Percentiles rank a stretch among this genome's conserved stretches.
Conservation (phyloP, 2,329 filamentous ascomycete genomes). For the Xylariaceae sp. region DNA sequence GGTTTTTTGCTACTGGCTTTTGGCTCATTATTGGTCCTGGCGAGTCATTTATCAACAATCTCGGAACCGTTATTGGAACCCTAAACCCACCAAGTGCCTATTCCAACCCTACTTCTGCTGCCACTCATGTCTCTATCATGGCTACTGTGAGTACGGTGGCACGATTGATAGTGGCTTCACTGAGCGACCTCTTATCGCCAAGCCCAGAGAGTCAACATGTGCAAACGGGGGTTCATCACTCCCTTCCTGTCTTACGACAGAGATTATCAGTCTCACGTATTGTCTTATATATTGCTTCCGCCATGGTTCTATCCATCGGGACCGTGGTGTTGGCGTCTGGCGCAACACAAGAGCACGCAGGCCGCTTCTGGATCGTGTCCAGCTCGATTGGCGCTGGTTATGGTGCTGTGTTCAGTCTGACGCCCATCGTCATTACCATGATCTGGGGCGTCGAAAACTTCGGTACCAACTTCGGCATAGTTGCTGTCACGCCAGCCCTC, state of each 20-base stretch:
- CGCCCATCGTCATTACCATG: slow-evolving; percentile 91
- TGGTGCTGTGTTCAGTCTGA: slow-evolving; percentile 86
- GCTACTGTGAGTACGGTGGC: slow-evolving; percentile 89
- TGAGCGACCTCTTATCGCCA: slow-evolving; percentile 86
- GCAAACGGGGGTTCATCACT: slow-evolving; percentile 49
- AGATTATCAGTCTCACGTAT: slow-evolving; percentile 75
- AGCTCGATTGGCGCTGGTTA: slow-evolving; percentile 88
- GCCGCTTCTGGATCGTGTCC: slow-evolving; percentile 86
- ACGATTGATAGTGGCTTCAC: slow-evolving; percentile 83
- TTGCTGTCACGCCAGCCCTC: slow-evolving; percentile 87
- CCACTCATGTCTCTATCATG: slow-evolving; percentile 92
- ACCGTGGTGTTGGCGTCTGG: slow-evolving; percentile 81
- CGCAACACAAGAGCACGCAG: slow-evolving; percentile 71
- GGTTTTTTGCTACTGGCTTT: slow-evolving; percentile 89
- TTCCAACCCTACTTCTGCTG: slow-evolving; percentile 62
- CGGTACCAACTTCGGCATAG: slow-evolving; percentile 95
- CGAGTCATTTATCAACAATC: slow-evolving; percentile 98
- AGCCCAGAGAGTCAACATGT: slow-evolving; percentile 65
- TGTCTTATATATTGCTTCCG: slow-evolving; percentile 77
- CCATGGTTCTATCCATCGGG: slow-evolving; percentile 74
- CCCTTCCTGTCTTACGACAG: slow-evolving; percentile 43
- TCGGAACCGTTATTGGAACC: slow-evolving; percentile 91
- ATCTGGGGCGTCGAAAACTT: slow-evolving; percentile 99
- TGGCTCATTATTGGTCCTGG: slow-evolving; percentile 92
- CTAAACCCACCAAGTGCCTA: slow-evolving; percentile 67